Percentiles rank a stretch among this genome's conserved stretches.
These are phyloP conservation scores for Globisporangium rhizosaccharum DNA, from an alignment of 352 stramenopile species.

Conservation along the genomic window DNA sequence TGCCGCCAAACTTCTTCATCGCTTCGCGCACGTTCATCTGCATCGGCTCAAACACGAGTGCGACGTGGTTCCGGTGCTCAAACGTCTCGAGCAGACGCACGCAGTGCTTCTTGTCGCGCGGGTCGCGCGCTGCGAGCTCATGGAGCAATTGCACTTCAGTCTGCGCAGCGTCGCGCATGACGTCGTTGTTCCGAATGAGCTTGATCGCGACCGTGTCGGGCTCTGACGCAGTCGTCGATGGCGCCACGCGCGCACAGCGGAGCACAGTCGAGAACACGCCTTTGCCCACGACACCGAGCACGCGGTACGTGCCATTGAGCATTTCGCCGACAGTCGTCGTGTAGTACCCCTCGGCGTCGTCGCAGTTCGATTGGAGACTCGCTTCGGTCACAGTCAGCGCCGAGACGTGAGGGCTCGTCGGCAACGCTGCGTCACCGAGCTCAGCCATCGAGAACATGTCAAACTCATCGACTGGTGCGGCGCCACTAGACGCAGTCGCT, in stretches of 20 bases:
- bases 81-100: constrained; percentile 84
- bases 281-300: constrained; percentile 93
- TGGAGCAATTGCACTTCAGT: constrained; percentile 81
- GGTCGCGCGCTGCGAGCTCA: constrained; percentile 61
- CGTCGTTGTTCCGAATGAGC: constrained; percentile 95
- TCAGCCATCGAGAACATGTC: constrained; percentile 87
- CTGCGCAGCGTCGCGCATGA: constrained; percentile 95
- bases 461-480: constrained; percentile 57
- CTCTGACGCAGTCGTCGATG: constrained; percentile 3
- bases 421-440: constrained; percentile 42
- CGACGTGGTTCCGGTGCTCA: constrained; percentile 92
- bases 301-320: constrained; percentile 88
- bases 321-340: constrained; percentile 92
- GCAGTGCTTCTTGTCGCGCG: constrained; percentile 79
- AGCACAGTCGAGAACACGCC: constrained; percentile 98
- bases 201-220: constrained; percentile 74
- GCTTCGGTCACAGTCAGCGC: constrained; percentile 35
- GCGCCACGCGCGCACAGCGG: constrained; percentile 81
- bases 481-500: constrained; percentile 8
- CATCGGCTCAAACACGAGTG: constrained; percentile 97
- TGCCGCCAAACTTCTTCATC: constrained; percentile 88
- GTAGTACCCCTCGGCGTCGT: constrained; percentile 98
- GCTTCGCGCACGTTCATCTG: constrained; percentile 95
- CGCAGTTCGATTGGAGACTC: constrained; percentile 86
- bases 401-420: constrained; percentile 18